A percentile compares a stretch with the other conserved stretches of the same genome.
These are phyloP conservation scores for Emmonsia crescens DNA, from an alignment of 2,329 filamentous ascomycete species.

Conservation along the genomic window DNA sequence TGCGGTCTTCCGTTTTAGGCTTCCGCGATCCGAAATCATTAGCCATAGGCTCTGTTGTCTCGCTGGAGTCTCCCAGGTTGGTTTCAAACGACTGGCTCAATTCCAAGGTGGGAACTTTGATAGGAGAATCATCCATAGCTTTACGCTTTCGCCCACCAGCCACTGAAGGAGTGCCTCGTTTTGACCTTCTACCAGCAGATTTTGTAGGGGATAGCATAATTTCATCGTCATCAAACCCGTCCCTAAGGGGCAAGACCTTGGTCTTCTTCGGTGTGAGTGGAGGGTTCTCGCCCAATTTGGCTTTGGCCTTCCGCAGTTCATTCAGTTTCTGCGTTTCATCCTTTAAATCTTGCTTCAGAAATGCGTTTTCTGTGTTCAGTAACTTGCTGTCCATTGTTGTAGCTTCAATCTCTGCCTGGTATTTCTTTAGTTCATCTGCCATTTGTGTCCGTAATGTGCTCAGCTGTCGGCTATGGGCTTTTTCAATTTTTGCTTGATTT, in stretches of 20 bases:
- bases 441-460: slow-evolving; percentile 43
- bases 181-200: slow-evolving; percentile 33
- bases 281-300: slow-evolving; percentile 24
- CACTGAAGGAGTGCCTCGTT: slow-evolving; percentile 44
- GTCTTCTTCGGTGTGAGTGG: slow-evolving; percentile 43
- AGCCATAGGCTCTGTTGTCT: slow-evolving; percentile 16
- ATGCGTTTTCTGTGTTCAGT: slow-evolving; percentile 48
- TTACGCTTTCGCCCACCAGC: slow-evolving; percentile 49
- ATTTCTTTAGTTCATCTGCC: slow-evolving; percentile 42
- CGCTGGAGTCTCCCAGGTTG: slow-evolving; percentile 18
- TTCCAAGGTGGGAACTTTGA: slow-evolving; percentile 34
- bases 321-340: slow-evolving; percentile 43
- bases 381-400: slow-evolving; percentile 45
- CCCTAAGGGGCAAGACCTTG: slow-evolving; percentile 40
- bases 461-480: slow-evolving; percentile 45
- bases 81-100: slow-evolving; percentile 21
- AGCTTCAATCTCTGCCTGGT: slow-evolving; percentile 45
- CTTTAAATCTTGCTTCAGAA: slow-evolving; percentile 49
- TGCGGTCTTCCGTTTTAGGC: slow-evolving; percentile 17
- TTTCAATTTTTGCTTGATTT: slow-evolving; percentile 43
- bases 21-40: slow-evolving; percentile 18
- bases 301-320: slow-evolving; percentile 29
- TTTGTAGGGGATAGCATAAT: slow-evolving; percentile 48
- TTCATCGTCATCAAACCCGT: slow-evolving; percentile 55
- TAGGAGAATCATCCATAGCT: slow-evolving; percentile 42